Evolutionary conservation across 148 eudicot species (phyloP), one percentile per base, ranked within the genome.

Genomic region (Fallopia convolvulus): DNA sequence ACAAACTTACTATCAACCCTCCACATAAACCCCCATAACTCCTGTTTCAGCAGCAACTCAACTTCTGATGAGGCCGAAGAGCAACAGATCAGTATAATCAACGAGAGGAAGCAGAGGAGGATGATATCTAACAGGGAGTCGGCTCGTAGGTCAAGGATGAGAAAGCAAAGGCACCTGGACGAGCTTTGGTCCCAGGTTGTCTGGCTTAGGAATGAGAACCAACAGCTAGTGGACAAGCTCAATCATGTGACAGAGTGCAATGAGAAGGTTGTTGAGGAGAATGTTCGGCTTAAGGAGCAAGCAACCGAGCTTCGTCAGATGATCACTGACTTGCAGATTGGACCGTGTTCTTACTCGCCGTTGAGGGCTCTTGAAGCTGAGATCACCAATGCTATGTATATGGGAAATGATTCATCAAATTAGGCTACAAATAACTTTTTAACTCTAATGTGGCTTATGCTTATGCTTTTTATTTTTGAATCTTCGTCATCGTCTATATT

Each of bases 81-180:
- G 74, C 86, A 86, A 33, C 87, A 87, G 50, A 32, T 82, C 49
- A 80, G 85, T 56, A 44, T 89, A 74, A 87, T 89, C 75, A 86
- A 89, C 44, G 93, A 89, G 79, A 86, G 93, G 78, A 89, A 88
- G 81, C 88, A 86, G 60, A 83, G 90, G 65, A 84, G 93, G 74
- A 89, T 89, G 93, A 89, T 89, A 70, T 89, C 93, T 18, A 89
- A 89, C 65, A 72, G 93, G 49, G 93, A 89, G 75, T 89, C 93
- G 47, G 93, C 93, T 21, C 81, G 93, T 15, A 36, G 93, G 70
- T 89, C 93, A 52, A 87, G 93, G 50, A 87, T 89, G 93, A 88
- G 93, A 42, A 89, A 89, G 76, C 93, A 89, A 55, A 86, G 82
- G 76, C 93, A 89, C 77, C 84, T 89, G 53, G 88, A 89, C 21